Evolutionary conservation across 2,329 filamentous ascomycete genomes (phyloP), one percentile per base, ranked within the genome.

Genomic region (Clonostachys sp.): DNA sequence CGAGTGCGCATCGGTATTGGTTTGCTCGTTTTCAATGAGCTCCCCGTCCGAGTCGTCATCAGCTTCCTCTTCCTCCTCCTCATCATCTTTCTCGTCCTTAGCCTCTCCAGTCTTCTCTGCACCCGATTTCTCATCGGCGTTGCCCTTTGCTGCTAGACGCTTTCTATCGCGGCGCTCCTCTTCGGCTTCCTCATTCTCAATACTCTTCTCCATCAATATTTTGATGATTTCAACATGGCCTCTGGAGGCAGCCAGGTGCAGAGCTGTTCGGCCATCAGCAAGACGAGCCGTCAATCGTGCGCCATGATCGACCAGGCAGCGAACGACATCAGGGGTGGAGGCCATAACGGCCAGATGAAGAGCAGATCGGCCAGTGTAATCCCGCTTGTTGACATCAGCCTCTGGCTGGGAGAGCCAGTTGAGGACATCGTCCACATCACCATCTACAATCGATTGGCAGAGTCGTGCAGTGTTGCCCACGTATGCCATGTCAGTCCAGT

Each of bases 401-500:
- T 72, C 83, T 49, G 89, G 83, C 56, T 87, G 81, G 5, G 72
- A 67, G 20, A 82, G 73, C 84, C 88, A 95, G 53, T 83, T 80
- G 55, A 81, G 65, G 4, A 95, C 86, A 51, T 81, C 77, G 36
- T 88, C 83, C 4, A 86, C 55, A 61, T 95, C 84, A 2, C 78
- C 73, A 55, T 91, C 83, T 5, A 91, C 81, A 48, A 95, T 95
- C 1, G 87, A 89, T 58, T 91, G 86, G 57, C 88, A 95, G 3
- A 95, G 74, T 14, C 79, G 74, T 36, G 81, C 83, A 2, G 88
- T 91, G 54, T 91, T 88, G 12, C 89, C 87, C 35, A 95, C 77
- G 54, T 95, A 95, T 1, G 89, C 89, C 89, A 95, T 94, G 53
- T 91, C 87, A 1, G 89, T 94, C 88, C 89, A 95, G 59, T 94